Evolutionary conservation across 2,329 filamentous ascomycete species (phyloP).

Genomic region (Alternaria brassicicola): DNA sequence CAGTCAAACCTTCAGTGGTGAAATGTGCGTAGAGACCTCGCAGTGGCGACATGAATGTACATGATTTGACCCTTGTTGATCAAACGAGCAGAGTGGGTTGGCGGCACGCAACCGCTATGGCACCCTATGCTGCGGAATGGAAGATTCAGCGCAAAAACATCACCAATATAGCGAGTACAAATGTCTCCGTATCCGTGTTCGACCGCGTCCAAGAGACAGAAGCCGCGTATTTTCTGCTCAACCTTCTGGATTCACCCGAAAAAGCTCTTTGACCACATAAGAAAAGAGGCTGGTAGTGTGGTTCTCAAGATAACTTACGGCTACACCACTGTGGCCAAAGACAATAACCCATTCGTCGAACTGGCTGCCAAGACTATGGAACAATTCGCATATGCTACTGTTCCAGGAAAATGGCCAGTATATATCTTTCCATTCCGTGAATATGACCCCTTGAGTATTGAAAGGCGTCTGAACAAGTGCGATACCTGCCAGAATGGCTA

Average conservation of each 20-base stretch:
- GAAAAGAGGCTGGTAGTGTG: constrained; percentile 34
- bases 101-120: constrained; percentile 24
- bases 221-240: constrained; percentile 30
- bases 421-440: constrained; percentile 54
- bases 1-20: constrained; percentile 21
- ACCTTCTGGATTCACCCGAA: constrained; percentile 24
- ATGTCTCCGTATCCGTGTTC: constrained; percentile 24
- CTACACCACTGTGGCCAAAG: constrained; percentile 52
- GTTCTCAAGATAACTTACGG: constrained; percentile 46
- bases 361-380: constrained; percentile 50
- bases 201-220: constrained; percentile 31
- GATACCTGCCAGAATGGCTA: constrained; percentile 53
- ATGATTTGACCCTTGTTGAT: not conserved
- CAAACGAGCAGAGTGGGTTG: constrained; percentile 22
- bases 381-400: constrained; percentile 49
- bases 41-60: constrained; percentile 14
- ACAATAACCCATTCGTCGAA: constrained; percentile 53
- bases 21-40: constrained; percentile 20
- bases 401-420: constrained; percentile 55
- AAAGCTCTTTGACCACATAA: constrained; percentile 29
- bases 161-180: constrained; percentile 28
- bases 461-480: constrained; percentile 24
- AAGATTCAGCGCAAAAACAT: constrained; percentile 34
- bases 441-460: not conserved
- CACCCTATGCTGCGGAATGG: constrained; percentile 20